Evolutionary conservation across 345 rosid species (phyloP), one percentile per base, ranked within the genome.

Genomic region (Raphanus sativus): DNA sequence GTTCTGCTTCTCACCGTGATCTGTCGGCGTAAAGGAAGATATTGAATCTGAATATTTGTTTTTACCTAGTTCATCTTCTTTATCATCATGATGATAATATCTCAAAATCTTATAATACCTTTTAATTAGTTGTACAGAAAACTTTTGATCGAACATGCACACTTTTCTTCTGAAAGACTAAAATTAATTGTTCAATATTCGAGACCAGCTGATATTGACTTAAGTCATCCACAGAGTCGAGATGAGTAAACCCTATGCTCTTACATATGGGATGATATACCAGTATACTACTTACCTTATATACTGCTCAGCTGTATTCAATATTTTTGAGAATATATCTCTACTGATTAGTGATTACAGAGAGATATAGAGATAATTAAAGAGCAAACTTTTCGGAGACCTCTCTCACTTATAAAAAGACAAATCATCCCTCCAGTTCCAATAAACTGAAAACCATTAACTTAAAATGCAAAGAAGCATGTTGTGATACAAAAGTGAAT

Each of bases 1-100:
- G 9, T 67, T 67, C 9, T 68, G n/a, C 67, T 11, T 42, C 48
- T 75, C 60, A 67, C n/a, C 60, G 45, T 59, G 15, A 67, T 42
- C 29, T 65, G 40, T 56, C 25, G 34, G 48, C 50, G 15, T 29
- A 16, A 66, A 66, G 9, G 59, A 66, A 56, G 24, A 56, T 0
- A 56, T 66, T 24, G 9, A 32, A 4, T 15, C 6, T 40, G 9
- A 54, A 54, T 34, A 2, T 38, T 21, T 21, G 21, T 21, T 21
- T 21, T 21, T 21, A 21, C 21, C 21, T 21, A 21, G 21, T 21
- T 21, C 21, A 1, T 16, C 38, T 56, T 75, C 38, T 48, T 52
- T 25, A 15, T 10, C 55, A 52, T 36, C 11, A 17, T 28, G n/a
- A 54, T 54, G 25, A 64, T n/a, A 55, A 64, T n/a, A 55, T 74